Conservation (phyloP, 192 early-diverging fungal genomes). For the Linnemannia zychae region DNA sequence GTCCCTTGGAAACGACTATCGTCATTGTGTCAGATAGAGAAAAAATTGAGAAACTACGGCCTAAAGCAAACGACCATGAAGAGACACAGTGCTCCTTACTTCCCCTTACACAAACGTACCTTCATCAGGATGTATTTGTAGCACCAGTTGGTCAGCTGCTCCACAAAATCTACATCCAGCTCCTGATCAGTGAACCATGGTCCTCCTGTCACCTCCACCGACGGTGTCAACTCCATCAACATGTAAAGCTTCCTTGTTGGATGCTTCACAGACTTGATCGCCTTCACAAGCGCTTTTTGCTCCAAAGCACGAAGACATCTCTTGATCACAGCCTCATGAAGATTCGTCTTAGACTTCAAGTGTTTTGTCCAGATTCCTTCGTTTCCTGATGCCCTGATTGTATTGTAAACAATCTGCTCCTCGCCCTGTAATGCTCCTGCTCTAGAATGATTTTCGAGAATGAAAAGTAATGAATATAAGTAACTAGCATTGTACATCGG, state of each 20-base stretch:
- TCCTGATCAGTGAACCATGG: slow-evolving; percentile 95
- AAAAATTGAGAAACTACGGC: neutral
- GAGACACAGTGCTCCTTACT: neutral
- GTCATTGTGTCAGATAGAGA: neutral
- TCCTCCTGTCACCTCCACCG: slow-evolving; percentile 91
- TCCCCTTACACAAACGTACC: slow-evolving; percentile 56
- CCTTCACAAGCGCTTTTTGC: slow-evolving; percentile 85
- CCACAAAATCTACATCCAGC: slow-evolving; percentile 92
- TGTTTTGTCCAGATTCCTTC: slow-evolving; percentile 90
- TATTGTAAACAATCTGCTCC: slow-evolving; percentile 84
- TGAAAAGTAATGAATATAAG: no score
- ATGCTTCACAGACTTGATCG: slow-evolving; percentile 91
- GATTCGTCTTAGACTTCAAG: slow-evolving; percentile 81
- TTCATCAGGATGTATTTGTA: slow-evolving; percentile 80
- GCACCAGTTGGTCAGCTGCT: slow-evolving; percentile 76
- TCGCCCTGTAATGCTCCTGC: slow-evolving; percentile 67
- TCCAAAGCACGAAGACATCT: slow-evolving; percentile 86
- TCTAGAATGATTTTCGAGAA: slow-evolving; percentile 1
- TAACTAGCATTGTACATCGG: neutral
- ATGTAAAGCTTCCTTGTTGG: slow-evolving; percentile 93
- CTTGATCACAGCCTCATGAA: slow-evolving; percentile 81
- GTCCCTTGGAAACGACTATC: slow-evolving; percentile 71
- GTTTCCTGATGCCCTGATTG: slow-evolving; percentile 84
- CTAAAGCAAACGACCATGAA: no score
- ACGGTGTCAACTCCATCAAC: slow-evolving; percentile 86